These are phyloP conservation scores for Xylariaceae sp. DNA, from an alignment of 2,329 filamentous ascomycete species.

Conservation along the genomic window DNA sequence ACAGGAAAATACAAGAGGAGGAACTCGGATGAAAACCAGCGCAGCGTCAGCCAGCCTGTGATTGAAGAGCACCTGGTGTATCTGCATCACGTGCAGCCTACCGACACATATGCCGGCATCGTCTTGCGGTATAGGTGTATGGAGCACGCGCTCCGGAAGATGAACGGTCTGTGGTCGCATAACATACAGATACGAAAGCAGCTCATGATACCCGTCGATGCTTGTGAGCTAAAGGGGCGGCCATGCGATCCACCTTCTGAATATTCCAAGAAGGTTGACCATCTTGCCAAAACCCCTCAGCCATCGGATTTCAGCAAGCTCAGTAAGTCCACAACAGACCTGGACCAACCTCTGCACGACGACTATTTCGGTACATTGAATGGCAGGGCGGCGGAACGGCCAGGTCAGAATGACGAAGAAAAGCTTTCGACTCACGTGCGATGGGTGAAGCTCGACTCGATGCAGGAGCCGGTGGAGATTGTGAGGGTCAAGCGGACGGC, in stretches of 20 bases:
- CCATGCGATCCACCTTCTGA: slow-evolving; percentile 53
- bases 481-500: slow-evolving; percentile 75
- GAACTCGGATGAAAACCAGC: slow-evolving; percentile 60
- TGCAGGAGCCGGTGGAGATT: slow-evolving; percentile 71
- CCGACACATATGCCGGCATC: slow-evolving; percentile 87
- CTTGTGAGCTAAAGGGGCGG: slow-evolving; percentile 77
- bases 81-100: slow-evolving; percentile 76
- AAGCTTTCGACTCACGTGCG: slow-evolving; percentile 79
- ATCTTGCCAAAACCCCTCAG: slow-evolving; percentile 49
- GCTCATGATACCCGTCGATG: slow-evolving; percentile 82
- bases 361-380: slow-evolving; percentile 42
- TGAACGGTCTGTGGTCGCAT: slow-evolving; percentile 92
- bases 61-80: slow-evolving; percentile 80
- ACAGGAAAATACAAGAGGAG: slow-evolving; percentile 59
- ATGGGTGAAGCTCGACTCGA: slow-evolving; percentile 78
- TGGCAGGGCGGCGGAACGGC: slow-evolving; percentile 27
- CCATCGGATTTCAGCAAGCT: slow-evolving; percentile 24
- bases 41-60: slow-evolving; percentile 49
- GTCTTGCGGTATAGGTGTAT: slow-evolving; percentile 87
- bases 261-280: slow-evolving; percentile 42
- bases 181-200: slow-evolving; percentile 79
- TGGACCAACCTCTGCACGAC: slow-evolving; percentile 31
- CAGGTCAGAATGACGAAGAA: slow-evolving; percentile 49
- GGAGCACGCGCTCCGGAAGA: slow-evolving; percentile 75
- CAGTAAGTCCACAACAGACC: slow-evolving; percentile 15